phyloP scores from a whole-genome alignment of 2,329 filamentous ascomycete species.

The Stachybotrys elegans region DNA sequence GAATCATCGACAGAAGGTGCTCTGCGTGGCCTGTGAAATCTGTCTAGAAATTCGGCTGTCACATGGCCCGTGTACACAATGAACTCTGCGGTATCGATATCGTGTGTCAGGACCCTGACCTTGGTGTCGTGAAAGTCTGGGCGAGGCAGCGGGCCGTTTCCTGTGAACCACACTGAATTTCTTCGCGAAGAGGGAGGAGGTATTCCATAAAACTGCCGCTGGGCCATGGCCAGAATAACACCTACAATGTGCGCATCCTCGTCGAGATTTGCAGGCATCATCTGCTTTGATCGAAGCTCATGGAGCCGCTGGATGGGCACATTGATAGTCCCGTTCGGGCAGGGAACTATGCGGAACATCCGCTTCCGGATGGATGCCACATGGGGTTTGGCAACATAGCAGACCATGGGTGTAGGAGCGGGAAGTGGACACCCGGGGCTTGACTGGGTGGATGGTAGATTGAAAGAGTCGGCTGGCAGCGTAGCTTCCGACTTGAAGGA shows the following conservation, averaged over 20 bases:
- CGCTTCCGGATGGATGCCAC: slow-evolving; percentile 39
- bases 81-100: slow-evolving; percentile 43
- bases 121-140: slow-evolving; percentile 41
- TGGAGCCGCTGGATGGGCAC: slow-evolving; percentile 43
- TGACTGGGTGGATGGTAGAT: slow-evolving; percentile 14
- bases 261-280: slow-evolving; percentile 42
- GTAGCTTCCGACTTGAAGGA: slow-evolving; percentile 33
- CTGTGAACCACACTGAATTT: slow-evolving; percentile 20
- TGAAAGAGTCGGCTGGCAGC: slow-evolving; percentile 24
- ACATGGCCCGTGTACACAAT: slow-evolving; percentile 48
- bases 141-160: slow-evolving; percentile 12
- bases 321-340: slow-evolving; percentile 37
- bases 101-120: slow-evolving; percentile 46
- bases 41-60: slow-evolving; percentile 41
- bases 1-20: slow-evolving; percentile 23
- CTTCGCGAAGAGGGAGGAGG: slow-evolving; percentile 14
- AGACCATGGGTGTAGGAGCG: slow-evolving; percentile 28
- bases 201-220: slow-evolving; percentile 43
- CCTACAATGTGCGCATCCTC: slow-evolving; percentile 49
- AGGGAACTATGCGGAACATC: slow-evolving; percentile 39
- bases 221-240: slow-evolving; percentile 52
- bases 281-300: slow-evolving; percentile 37
- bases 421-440: slow-evolving; percentile 14
- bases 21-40: slow-evolving; percentile 44
- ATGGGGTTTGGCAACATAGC: slow-evolving; percentile 44